Percentiles rank a stretch among this genome's conserved stretches.
phyloP scores from a whole-genome alignment of 805 yeast genomes.

The Candida qinlingensis region DNA sequence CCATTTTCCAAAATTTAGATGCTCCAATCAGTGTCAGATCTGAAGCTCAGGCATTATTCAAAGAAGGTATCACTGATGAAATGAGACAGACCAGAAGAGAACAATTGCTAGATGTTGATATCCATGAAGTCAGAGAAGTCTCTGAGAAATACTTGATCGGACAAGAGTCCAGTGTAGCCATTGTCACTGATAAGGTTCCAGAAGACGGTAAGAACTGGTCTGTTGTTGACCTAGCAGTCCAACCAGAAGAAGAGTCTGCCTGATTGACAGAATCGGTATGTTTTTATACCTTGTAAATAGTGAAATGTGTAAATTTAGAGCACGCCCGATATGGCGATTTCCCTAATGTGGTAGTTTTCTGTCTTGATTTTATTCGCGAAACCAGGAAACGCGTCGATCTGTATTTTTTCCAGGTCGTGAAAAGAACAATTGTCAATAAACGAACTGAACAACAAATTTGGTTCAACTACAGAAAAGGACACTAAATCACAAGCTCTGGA shows the following conservation, averaged over 20 bases:
- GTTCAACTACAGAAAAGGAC: background rate
- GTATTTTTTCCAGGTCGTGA: background rate
- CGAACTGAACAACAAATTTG: background rate
- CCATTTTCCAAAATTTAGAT: constrained; percentile 87
- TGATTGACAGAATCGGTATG: too few species aligned
- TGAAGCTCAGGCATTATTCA: constrained; percentile 67
- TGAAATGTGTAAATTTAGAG: background rate
- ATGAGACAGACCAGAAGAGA: constrained; percentile 79
- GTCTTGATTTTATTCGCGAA: background rate
- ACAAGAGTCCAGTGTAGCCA: constrained; percentile 30
- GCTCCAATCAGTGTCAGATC: constrained; percentile 78
- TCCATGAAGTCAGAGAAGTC: constrained; percentile 55
- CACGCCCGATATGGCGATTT: background rate
- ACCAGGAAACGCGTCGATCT: constrained; percentile 3
- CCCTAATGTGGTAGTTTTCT: background rate
- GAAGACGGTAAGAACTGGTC: constrained; percentile 16
- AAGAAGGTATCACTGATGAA: constrained; percentile 68
- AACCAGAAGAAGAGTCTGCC: background rate
- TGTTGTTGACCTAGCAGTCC: constrained; percentile 14
- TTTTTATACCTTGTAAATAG: too few species aligned
- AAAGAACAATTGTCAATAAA: constrained; percentile 6
- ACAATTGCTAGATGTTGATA: constrained; percentile 58
- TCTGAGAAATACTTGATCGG: constrained; percentile 58
- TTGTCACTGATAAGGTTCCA: constrained; percentile 34
- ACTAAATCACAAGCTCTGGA: background rate